Conservation (phyloP, 1,139 yeast species). For the Pichia sp. region DNA sequence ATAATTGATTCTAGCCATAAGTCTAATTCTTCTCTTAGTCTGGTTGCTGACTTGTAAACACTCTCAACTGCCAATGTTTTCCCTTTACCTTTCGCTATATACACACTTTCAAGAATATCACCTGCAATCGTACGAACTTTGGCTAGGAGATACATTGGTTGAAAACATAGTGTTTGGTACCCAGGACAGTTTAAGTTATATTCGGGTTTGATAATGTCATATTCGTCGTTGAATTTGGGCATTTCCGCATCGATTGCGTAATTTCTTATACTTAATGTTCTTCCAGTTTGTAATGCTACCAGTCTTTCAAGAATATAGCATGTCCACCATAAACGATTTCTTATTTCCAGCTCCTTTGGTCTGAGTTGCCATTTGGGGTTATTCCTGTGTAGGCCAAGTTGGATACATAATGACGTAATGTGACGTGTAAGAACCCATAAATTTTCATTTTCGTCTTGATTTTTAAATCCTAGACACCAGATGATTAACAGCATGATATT, state of each 20-base stretch:
- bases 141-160: constrained; percentile 1
- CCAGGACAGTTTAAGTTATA: neutral
- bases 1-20: constrained; percentile 3
- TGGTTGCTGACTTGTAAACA: neutral
- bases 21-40: constrained; percentile 1
- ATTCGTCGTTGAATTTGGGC: neutral
- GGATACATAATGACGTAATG: constrained; percentile 1
- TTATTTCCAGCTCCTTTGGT: neutral
- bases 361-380: neutral
- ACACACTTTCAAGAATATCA: constrained; percentile 3
- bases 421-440: constrained; percentile 1
- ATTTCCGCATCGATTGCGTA: constrained; percentile 4
- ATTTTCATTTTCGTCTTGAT: constrained; percentile 5
- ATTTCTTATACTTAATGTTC: constrained; percentile 1
- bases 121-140: constrained; percentile 1
- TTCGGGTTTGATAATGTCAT: neutral
- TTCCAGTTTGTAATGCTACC: constrained; percentile 1
- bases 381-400: constrained; percentile 1
- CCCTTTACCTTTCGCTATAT: constrained; percentile 1
- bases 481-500: constrained; percentile 1
- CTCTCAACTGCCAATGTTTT: constrained; percentile 1
- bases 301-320: neutral
- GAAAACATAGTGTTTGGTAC: neutral
- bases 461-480: neutral
- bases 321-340: constrained; percentile 2